Percentiles rank a stretch among this genome's conserved stretches.
Evolutionary conservation across 495 filamentous ascomycete genomes (phyloP).

Genomic region (Beverwykella pulmonaria): DNA sequence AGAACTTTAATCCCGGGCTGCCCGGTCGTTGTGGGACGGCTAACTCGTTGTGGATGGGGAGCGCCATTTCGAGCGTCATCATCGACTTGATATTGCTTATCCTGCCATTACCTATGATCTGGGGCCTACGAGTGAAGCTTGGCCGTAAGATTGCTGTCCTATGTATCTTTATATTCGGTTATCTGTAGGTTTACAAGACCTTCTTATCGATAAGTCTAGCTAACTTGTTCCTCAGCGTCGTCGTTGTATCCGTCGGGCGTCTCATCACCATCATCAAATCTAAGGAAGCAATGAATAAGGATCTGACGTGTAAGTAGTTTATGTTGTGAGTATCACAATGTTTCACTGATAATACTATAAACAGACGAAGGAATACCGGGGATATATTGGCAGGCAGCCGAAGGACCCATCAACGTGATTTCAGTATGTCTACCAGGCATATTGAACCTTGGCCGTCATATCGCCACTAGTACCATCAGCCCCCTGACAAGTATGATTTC

Average conservation of each 20-base stretch:
- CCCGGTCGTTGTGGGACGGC: neutral
- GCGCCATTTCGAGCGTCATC: neutral
- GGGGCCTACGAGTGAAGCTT: neutral
- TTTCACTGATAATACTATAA: neutral
- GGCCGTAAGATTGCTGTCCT: neutral
- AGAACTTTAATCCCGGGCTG: neutral
- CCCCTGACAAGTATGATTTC: too few relatives aligned
- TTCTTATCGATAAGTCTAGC: neutral
- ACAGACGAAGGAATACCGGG: conserved; percentile 1
- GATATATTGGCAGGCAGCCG: conserved; percentile 1
- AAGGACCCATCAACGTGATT: neutral
- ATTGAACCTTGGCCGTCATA: neutral
- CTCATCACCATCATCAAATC: conserved; percentile 7
- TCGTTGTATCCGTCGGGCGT: conserved; percentile 7
- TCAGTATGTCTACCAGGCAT: conserved; percentile 1
- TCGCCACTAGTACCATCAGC: too few relatives aligned
- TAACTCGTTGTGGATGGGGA: neutral
- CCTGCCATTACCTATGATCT: conserved; percentile 7
- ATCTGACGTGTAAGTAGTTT: conserved; percentile 2
- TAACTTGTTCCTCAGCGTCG: neutral
- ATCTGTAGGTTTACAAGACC: conserved; percentile 4
- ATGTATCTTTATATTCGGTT: conserved; percentile 4
- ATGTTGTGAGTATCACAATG: neutral
- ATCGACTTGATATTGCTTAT: conserved; percentile 7
- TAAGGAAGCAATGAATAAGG: neutral